Base-by-base conservation (phyloP, 192 early-diverging fungal genomes). In the Mortierella hygrophila region DNA sequence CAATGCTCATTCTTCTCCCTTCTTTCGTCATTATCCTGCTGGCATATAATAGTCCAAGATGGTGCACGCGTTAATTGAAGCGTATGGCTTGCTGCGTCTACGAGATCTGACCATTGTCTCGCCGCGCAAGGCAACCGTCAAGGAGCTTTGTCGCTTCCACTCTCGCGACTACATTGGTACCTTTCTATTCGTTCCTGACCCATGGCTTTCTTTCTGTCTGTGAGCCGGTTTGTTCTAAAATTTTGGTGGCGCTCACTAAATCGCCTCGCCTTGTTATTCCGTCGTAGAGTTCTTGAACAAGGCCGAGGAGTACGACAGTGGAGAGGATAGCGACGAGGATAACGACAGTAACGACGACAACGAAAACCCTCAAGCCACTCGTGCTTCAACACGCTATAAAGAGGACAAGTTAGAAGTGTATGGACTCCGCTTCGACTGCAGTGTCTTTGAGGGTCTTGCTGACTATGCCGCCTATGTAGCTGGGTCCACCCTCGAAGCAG, bases 81-180 rank as follows among this genome's bases (percentile, higher is more conserved):
- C 83, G 2, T 85, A 79, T 76, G 74, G 78, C 16, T 74, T 85
- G 7, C 44, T 85, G 3, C 21, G 65, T 6, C 32, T 60, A 38
- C 78, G 72, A 0, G 83, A 79, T 20, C 16, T 85, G 6, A 79
- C 78, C 2, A 47, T 83, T 20, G 37, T 88, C n/a, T 75, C 80
- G 5, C 87, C 87, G 4, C 78, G 79, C n/a, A 60, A 41, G 44
- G 87, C 87, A 23, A 81, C 87, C 4, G 16, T 69, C 29, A 80
- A 83, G 26, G 87, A 88, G 38, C 78, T 88, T 4, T 80, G 81
- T 65, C 68, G 71, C 16, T 88, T 74, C 35, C 87, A 88, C 60
- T 83, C 87, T 0, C 72, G 81, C 26, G 87, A 88, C 68, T 88
- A 79, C 20, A 74, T 88, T 6, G 87, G 87, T 83, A 88, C 32